Conservation (phyloP, 148 eudicot genomes). For the Camellia lanceoleosa region DNA sequence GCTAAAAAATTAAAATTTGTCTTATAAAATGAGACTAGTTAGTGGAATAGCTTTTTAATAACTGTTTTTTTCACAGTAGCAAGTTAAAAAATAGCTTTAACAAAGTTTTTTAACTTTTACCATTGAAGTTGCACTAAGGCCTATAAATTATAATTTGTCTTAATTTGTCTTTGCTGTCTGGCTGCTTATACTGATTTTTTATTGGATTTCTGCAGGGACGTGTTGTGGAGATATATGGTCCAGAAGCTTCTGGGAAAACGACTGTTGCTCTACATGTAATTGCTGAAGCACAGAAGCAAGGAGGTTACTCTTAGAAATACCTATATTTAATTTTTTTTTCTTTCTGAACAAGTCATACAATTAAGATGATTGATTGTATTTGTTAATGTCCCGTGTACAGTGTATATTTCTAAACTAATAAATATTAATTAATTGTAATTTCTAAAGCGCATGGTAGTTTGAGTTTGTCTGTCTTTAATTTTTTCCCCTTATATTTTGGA, state of each 20-base stretch:
- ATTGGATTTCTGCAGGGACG: constrained; percentile 65
- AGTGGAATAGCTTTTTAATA: too few species aligned
- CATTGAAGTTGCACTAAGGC: too few species aligned
- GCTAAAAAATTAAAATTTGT: too few species aligned
- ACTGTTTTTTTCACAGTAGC: too few species aligned
- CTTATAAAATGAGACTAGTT: too few species aligned
- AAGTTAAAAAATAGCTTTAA: too few species aligned
- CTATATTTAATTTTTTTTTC: neutral
- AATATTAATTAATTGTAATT: neutral
- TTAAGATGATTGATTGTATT: neutral
- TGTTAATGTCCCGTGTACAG: neutral
- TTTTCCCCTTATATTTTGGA: neutral
- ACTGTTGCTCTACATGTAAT: constrained; percentile 92
- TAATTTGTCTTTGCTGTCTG: neutral
- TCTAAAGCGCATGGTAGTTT: neutral
- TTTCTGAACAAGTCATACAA: neutral
- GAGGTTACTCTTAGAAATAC: constrained; percentile 47
- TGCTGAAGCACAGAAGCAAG: constrained; percentile 91
- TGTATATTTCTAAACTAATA: neutral
- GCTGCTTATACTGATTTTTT: constrained; percentile 6
- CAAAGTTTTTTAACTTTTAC: too few species aligned
- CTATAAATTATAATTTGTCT: too few species aligned
- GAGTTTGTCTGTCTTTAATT: neutral
- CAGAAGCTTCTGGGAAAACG: constrained; percentile 99
- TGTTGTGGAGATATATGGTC: constrained; percentile 90